These are phyloP conservation scores for Paraurostyla sp. DNA, from an alignment of 73 alveolate species.

Conservation along the genomic window DNA sequence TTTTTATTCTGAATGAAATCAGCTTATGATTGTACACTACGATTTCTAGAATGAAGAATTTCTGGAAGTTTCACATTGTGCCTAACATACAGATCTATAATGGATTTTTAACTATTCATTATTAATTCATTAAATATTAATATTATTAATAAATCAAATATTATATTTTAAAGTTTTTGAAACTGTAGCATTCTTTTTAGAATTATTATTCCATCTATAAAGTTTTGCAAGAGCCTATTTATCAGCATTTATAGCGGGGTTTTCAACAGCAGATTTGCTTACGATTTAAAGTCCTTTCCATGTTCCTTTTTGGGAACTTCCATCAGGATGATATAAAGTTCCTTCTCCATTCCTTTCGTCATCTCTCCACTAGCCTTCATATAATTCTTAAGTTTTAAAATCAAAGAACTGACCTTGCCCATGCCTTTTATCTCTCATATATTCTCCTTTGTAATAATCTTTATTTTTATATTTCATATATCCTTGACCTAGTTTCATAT, in stretches of 20 bases:
- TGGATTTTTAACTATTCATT: too few species aligned
- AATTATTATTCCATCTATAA: background rate
- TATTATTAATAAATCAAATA: too few species aligned
- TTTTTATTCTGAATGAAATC: too few species aligned
- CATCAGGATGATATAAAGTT: background rate
- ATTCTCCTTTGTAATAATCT: slow-evolving; percentile 42
- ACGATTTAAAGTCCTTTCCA: slow-evolving; percentile 37
- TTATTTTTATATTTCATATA: slow-evolving; percentile 2
- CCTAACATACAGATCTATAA: too few species aligned
- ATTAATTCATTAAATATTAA: too few species aligned
- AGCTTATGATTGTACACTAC: too few species aligned
- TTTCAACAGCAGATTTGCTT: slow-evolving; percentile 5
- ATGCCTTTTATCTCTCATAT: background rate
- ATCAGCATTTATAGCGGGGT: background rate
- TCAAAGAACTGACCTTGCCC: slow-evolving; percentile 43
- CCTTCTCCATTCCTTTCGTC: slow-evolving; percentile 67
- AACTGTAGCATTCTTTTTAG: too few species aligned
- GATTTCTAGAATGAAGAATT: too few species aligned
- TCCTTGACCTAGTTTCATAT: slow-evolving; percentile 25
- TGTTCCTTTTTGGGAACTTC: slow-evolving; percentile 26
- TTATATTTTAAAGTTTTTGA: too few species aligned
- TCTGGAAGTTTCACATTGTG: too few species aligned
- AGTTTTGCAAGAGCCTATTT: background rate
- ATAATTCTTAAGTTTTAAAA: slow-evolving; percentile 8
- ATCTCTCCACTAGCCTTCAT: slow-evolving; percentile 58